These are phyloP conservation scores for Talaromyces piceae DNA, from an alignment of 2,329 filamentous ascomycete species.

Conservation along the genomic window DNA sequence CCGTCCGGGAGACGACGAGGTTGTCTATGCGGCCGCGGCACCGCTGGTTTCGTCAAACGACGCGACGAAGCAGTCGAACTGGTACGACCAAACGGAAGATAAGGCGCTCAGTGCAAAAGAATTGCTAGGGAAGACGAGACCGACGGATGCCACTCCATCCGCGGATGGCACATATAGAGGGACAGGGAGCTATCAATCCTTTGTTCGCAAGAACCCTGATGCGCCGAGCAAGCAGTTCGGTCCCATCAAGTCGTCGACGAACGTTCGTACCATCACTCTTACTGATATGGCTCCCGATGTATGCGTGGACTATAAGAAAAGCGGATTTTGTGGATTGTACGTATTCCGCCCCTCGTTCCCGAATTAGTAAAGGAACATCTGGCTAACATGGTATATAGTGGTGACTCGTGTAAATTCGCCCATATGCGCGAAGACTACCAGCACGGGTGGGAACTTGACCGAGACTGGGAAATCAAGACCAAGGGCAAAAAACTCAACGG, in stretches of 20 bases:
- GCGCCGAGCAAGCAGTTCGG: constrained; percentile 64
- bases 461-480: constrained; percentile 81
- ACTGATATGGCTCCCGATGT: constrained; percentile 89
- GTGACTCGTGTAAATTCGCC: constrained; percentile 69
- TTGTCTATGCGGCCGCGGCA: constrained; percentile 54
- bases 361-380: constrained; percentile 53
- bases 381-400: constrained; percentile 30
- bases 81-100: constrained; percentile 69
- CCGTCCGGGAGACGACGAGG: constrained; percentile 43
- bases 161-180: constrained; percentile 69
- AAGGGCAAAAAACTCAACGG: constrained; percentile 47
- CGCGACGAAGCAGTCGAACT: constrained; percentile 81
- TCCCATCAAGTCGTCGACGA: constrained; percentile 76
- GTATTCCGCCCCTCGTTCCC: constrained; percentile 16
- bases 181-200: constrained; percentile 61
- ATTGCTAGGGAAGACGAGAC: constrained; percentile 38
- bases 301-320: constrained; percentile 90
- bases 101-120: constrained; percentile 41
- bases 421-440: constrained; percentile 61
- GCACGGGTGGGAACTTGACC: constrained; percentile 90
- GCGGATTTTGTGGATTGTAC: constrained; percentile 53
- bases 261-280: constrained; percentile 82
- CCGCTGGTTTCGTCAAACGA: constrained; percentile 65
- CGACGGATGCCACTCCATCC: constrained; percentile 13
- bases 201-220: constrained; percentile 75